Evolutionary conservation across 768 basidiomycete genomes (phyloP).

Genomic region (Xerocomellus chrysenteron): DNA sequence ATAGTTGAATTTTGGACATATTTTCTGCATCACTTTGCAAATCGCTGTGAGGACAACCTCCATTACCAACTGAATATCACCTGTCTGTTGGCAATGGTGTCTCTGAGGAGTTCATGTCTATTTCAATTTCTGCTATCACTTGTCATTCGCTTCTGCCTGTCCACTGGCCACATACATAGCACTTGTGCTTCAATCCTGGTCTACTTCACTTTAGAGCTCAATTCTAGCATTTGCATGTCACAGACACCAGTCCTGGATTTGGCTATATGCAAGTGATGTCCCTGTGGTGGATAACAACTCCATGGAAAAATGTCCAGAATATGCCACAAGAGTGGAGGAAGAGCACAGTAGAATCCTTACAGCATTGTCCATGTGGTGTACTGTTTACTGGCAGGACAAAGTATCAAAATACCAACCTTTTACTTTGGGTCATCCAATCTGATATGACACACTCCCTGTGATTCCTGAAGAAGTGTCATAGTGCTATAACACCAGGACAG

Average conservation of each 20-base stretch:
- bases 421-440: neutral
- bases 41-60: no score
- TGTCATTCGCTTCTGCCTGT: no score
- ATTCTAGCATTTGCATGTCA: neutral
- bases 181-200: neutral
- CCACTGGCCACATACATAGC: neutral
- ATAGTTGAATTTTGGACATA: no score
- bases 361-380: neutral
- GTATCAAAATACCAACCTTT: neutral
- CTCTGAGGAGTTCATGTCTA: no score
- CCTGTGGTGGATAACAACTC: neutral
- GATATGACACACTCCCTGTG: neutral
- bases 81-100: no score
- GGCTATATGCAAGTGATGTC: neutral
- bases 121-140: no score
- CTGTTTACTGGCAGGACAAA: neutral
- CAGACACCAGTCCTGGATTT: neutral
- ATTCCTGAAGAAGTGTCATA: slow-evolving; percentile 12
- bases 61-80: no score
- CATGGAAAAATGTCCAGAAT: neutral
- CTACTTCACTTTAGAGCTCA: slow-evolving; percentile 4
- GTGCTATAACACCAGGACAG: slow-evolving; percentile 6
- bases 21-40: no score
- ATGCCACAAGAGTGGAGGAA: neutral
- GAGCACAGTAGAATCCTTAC: neutral